Conservation (phyloP, 2,329 filamentous ascomycete genomes). For the Aspergillus caelatus region DNA sequence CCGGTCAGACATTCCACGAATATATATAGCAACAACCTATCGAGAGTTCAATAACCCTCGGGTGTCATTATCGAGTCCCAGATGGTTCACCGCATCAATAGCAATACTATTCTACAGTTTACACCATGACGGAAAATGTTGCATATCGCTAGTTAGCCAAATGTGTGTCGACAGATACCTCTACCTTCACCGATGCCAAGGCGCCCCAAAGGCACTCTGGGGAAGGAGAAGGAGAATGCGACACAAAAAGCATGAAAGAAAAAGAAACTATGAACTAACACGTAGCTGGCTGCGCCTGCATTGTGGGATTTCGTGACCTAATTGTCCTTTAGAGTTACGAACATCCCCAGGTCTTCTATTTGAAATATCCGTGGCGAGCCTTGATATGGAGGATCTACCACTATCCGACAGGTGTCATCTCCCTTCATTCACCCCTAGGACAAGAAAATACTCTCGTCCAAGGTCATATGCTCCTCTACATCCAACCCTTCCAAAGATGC, state of each 20-base stretch:
- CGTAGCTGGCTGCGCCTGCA: neutral
- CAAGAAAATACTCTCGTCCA: neutral
- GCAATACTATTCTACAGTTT: neutral
- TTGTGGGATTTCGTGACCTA: neutral
- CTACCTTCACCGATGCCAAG: neutral
- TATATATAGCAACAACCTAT: neutral
- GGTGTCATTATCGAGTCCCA: neutral
- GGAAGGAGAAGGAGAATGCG: neutral
- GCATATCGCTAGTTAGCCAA: neutral
- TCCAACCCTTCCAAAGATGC: neutral
- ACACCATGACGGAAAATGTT: neutral
- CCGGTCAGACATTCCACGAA: neutral
- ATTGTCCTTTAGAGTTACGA: neutral
- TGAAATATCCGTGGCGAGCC: neutral
- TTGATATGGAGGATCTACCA: neutral
- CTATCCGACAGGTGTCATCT: neutral
- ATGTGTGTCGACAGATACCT: neutral
- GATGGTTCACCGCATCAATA: neutral
- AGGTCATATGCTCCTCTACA: neutral
- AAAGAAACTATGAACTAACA: neutral
- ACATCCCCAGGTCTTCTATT: neutral
- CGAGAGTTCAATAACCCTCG: neutral
- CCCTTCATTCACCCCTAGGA: neutral
- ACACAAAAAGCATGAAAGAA: neutral
- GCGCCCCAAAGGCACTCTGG: neutral